These are phyloP conservation scores for Ophiosphaerella narmari DNA, from an alignment of 2,329 filamentous ascomycete genomes.

Conservation along the genomic window DNA sequence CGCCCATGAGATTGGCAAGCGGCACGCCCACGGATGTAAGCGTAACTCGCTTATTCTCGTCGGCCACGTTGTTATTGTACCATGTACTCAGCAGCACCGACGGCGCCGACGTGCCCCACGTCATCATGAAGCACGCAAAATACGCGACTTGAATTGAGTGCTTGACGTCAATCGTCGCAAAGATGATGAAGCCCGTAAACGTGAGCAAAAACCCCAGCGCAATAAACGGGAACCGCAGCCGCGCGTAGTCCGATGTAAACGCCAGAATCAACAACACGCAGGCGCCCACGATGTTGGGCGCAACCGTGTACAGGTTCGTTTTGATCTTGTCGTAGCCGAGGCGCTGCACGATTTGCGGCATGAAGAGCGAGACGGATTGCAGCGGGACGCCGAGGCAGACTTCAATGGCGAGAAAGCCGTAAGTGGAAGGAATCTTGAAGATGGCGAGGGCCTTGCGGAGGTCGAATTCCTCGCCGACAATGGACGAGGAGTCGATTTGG, in stretches of 20 bases:
- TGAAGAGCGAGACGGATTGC: slow-evolving; percentile 61
- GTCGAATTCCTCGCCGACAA: slow-evolving; percentile 61
- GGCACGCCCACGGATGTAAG: slow-evolving; percentile 75
- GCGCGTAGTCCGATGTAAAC: slow-evolving; percentile 69
- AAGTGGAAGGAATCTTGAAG: slow-evolving; percentile 60
- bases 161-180: slow-evolving; percentile 69
- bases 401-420: slow-evolving; percentile 60
- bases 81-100: slow-evolving; percentile 70
- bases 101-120: slow-evolving; percentile 76
- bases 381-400: slow-evolving; percentile 64
- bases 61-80: slow-evolving; percentile 84
- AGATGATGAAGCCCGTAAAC: slow-evolving; percentile 79
- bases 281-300: slow-evolving; percentile 76
- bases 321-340: slow-evolving; percentile 62
- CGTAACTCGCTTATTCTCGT: slow-evolving; percentile 72
- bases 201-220: slow-evolving; percentile 74
- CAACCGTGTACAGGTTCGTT: slow-evolving; percentile 82
- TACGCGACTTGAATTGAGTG: slow-evolving; percentile 69
- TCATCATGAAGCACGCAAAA: slow-evolving; percentile 81
- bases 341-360: slow-evolving; percentile 62
- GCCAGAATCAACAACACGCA: slow-evolving; percentile 73
- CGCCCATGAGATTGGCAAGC: slow-evolving; percentile 75
- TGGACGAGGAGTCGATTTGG: slow-evolving; percentile 72
- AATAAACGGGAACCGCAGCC: slow-evolving; percentile 75
- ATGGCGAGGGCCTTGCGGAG: slow-evolving; percentile 58